phyloP scores from a whole-genome alignment of 1,284 basidiomycete genomes.

The Salmacisia buchloeana region DNA sequence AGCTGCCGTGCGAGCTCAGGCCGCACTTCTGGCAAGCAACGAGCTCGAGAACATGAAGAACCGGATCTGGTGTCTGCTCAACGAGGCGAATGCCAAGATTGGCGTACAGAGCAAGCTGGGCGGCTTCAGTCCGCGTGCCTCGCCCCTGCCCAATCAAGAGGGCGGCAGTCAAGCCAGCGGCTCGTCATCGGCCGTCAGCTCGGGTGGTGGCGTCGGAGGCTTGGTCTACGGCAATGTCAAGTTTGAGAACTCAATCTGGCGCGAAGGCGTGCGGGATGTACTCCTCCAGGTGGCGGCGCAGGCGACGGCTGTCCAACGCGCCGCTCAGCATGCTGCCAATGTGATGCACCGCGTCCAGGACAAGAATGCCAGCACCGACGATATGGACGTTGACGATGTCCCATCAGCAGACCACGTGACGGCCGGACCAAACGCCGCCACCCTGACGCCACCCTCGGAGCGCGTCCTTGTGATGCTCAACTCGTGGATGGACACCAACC shows the following conservation, averaged over 20 bases:
- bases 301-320: slow-evolving; percentile 49
- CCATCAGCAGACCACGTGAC: too few relatives aligned
- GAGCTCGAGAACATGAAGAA: slow-evolving; percentile 55
- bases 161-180: too few relatives aligned
- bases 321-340: slow-evolving; percentile 12
- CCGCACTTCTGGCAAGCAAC: slow-evolving; percentile 20
- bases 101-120: not conserved
- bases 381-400: slow-evolving; percentile 5
- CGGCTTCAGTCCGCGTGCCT: not conserved
- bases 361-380: not conserved
- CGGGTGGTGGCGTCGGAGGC: slow-evolving; percentile 6
- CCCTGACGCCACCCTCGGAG: slow-evolving; percentile 19
- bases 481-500: slow-evolving; percentile 37
- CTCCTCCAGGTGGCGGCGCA: slow-evolving; percentile 65
- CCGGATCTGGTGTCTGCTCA: slow-evolving; percentile 70
- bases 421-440: too few relatives aligned
- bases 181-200: too few relatives aligned
- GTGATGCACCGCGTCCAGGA: slow-evolving; percentile 10
- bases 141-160: not conserved
- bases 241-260: slow-evolving; percentile 56
- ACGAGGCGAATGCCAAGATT: slow-evolving; percentile 52
- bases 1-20: slow-evolving; percentile 15
- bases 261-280: slow-evolving; percentile 59
- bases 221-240: slow-evolving; percentile 29
- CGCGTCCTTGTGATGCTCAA: slow-evolving; percentile 28